Evolutionary conservation across 1,284 basidiomycete genomes (phyloP), one percentile per base, ranked within the genome.

Genomic region (Laetiporus sulphureus): DNA sequence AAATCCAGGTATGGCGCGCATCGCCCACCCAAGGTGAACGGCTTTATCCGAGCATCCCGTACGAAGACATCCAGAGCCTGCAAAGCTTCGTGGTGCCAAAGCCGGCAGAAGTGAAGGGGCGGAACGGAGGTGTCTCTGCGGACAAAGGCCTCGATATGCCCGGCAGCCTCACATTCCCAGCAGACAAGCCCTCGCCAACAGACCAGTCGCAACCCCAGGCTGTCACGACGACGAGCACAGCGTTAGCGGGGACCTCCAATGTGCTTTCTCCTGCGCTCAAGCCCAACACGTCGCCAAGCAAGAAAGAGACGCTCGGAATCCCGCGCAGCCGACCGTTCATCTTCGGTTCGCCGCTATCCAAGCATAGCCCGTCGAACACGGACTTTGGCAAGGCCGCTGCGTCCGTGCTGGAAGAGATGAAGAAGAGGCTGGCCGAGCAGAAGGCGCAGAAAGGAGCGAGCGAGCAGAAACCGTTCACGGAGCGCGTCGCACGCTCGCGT

Each of bases 381-480:
- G 74, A 80, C 44, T 84, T 88, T 59, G 69, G 70, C 39, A 61
- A 65, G 5, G 76, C 79, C 1, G 79, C 83, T 1, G 68, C 74
- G 16, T 72, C 71, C 12, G 76, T 90, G 15, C 64, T 89, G 20
- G 79, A 79, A 34, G 86, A 89, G 60, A 86, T 90, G 81, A 88
- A 88, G 57, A 66, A 69, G 36, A 75, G 83, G 2, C 69, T 89
- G 6, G 70, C 67, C 1, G 56, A 47, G n/a, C 25, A 13, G 25
- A 27, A 27, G 25, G 25, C 7, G n/a, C 7, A 27, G 25, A 27
- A 7, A 27, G 13, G 13, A 56, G 63, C 42, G 60, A 75, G 43
- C 67, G 77, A 15, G 61, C 72, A 20, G 59, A 70, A 34, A 57
- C 59, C 66, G n/a, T 62, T 50, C 50, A 34, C 12, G 23, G 33